Evolutionary conservation across 2,329 filamentous ascomycete genomes (phyloP).

Genomic region (Xylariomycetidae sp.): DNA sequence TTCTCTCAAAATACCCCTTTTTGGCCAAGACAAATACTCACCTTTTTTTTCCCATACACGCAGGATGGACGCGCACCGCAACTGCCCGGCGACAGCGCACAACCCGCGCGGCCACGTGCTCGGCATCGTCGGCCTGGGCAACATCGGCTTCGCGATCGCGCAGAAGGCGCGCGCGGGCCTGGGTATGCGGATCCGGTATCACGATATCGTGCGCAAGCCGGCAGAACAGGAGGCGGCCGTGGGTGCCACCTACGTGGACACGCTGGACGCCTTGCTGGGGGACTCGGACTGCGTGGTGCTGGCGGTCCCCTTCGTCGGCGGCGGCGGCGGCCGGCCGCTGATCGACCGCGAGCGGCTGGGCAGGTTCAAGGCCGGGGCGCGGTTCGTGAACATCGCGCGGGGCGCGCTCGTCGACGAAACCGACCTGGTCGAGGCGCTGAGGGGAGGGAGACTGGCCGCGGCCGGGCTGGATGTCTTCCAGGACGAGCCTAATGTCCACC

Average conservation of each 20-base stretch:
- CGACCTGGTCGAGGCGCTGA: conserved; percentile 41
- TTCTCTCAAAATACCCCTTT: too few species aligned
- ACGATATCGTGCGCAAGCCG: conserved; percentile 33
- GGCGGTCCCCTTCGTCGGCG: background rate
- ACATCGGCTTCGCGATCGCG: conserved; percentile 40
- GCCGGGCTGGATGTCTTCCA: conserved; percentile 52
- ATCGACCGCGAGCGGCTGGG: conserved; percentile 29
- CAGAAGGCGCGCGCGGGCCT: conserved; percentile 37
- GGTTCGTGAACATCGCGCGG: conserved; percentile 48
- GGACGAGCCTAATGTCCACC: conserved; percentile 44
- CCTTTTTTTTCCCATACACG: too few species aligned
- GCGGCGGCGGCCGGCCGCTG: conserved; percentile 8
- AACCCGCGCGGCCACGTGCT: conserved; percentile 48
- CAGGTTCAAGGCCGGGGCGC: conserved; percentile 40
- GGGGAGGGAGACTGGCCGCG: conserved; percentile 38
- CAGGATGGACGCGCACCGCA: conserved; percentile 48
- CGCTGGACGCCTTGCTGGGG: conserved; percentile 19
- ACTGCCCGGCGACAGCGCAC: conserved; percentile 41
- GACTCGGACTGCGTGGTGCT: conserved; percentile 25
- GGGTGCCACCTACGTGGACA: conserved; percentile 23
- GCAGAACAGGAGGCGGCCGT: conserved; percentile 25
- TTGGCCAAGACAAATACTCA: too few species aligned
- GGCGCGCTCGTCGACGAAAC: conserved; percentile 48
- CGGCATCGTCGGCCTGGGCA: conserved; percentile 49
- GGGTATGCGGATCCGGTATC: conserved; percentile 50